These are phyloP conservation scores for Vitis cinerea DNA, from an alignment of 164 flowering plant genomes.

Conservation along the genomic window DNA sequence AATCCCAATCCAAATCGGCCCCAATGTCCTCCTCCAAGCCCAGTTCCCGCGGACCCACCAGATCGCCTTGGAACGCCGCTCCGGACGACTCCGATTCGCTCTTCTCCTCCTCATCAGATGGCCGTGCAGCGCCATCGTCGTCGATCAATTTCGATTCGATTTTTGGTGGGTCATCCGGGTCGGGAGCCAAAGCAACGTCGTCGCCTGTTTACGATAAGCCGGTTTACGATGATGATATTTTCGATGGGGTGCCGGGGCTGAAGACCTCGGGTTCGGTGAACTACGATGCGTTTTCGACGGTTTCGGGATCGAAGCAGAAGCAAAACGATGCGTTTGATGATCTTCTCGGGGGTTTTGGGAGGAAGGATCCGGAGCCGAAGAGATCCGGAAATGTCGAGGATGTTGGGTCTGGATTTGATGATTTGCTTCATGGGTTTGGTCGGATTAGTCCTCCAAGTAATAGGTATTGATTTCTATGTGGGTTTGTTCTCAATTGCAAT, in stretches of 20 bases:
- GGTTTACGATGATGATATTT: constrained; percentile 28
- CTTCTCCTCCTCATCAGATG: constrained; percentile 11
- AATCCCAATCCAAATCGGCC: constrained; percentile 16
- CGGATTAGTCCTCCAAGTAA: constrained; percentile 28
- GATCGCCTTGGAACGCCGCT: not conserved
- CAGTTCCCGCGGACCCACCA: constrained; percentile 11
- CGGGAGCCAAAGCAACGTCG: not conserved
- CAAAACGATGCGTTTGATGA: constrained; percentile 20
- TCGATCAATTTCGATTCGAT: constrained; percentile 15
- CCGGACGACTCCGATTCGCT: constrained; percentile 12
- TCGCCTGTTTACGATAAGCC: constrained; percentile 29
- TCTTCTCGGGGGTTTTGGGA: constrained; percentile 32
- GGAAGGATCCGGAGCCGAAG: constrained; percentile 21
- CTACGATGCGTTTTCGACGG: constrained; percentile 17
- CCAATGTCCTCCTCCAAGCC: constrained; percentile 16
- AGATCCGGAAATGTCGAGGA: constrained; percentile 22
- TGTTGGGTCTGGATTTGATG: constrained; percentile 44
- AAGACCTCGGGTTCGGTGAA: constrained; percentile 13
- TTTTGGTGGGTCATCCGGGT: constrained; percentile 5
- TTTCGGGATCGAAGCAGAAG: not conserved
- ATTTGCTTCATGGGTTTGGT: constrained; percentile 56
- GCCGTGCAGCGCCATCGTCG: constrained; percentile 2
- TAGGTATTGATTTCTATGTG: constrained; percentile 30
- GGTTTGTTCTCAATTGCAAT: not conserved
- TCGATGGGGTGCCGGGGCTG: constrained; percentile 23